phyloP scores from a whole-genome alignment of 2,329 filamentous ascomycete species.

The Colletotrichum spinosum region DNA sequence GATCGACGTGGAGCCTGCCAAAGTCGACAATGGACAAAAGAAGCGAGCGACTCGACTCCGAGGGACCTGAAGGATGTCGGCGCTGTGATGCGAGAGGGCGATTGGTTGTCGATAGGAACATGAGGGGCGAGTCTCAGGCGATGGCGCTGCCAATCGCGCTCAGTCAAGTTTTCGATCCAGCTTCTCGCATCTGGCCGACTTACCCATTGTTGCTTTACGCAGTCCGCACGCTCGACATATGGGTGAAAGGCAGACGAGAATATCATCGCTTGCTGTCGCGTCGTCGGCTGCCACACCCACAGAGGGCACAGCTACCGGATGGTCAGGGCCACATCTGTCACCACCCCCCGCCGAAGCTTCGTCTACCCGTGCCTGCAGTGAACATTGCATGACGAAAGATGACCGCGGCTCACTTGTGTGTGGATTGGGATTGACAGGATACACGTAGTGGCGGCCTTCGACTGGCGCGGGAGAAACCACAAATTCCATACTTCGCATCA shows the following conservation, averaged over 20 bases:
- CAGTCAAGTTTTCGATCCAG: background rate
- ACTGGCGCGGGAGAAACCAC: constrained; percentile 34
- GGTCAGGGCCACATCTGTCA: too few relatives aligned
- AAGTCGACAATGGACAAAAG: background rate
- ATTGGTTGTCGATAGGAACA: constrained; percentile 13
- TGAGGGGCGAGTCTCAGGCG: constrained; percentile 4
- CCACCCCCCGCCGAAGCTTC: too few relatives aligned
- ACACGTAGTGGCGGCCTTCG: constrained; percentile 22
- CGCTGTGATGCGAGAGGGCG: constrained; percentile 9
- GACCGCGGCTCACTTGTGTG: too few relatives aligned
- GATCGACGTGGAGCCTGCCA: constrained; percentile 19
- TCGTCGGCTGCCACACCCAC: too few relatives aligned
- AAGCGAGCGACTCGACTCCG: background rate
- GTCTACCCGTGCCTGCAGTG: too few relatives aligned
- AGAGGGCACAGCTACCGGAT: too few relatives aligned
- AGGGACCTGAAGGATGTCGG: constrained; percentile 1
- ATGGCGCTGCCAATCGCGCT: constrained; percentile 6
- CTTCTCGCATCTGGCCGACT: background rate
- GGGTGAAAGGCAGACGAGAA: too few relatives aligned
- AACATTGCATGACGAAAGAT: too few relatives aligned
- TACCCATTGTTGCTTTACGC: too few relatives aligned
- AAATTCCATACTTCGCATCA: constrained; percentile 26
- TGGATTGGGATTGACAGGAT: constrained; percentile 32
- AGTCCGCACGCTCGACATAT: too few relatives aligned
- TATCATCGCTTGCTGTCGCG: too few relatives aligned